Conservation (phyloP, 371 early-diverging fungal genomes). For the Choanephora cucurbitarum region DNA sequence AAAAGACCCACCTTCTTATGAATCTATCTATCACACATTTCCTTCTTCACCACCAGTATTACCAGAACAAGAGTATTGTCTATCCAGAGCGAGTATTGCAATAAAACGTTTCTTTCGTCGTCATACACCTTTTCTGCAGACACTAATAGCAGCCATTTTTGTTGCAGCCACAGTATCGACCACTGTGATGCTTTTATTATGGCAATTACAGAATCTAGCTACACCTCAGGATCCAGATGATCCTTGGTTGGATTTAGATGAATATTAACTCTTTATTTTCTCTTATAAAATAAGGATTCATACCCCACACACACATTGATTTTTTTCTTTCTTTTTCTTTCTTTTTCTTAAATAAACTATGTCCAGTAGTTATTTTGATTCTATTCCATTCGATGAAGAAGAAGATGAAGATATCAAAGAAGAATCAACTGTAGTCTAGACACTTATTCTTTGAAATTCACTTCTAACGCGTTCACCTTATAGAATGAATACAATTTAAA, state of each 20-base stretch:
- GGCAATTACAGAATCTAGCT: slow-evolving; percentile 49
- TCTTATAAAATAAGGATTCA: not conserved
- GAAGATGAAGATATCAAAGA: not conserved
- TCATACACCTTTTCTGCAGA: slow-evolving; percentile 39
- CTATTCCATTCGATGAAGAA: too few species aligned
- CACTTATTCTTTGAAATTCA: too few species aligned
- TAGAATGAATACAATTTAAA: slow-evolving; percentile 23
- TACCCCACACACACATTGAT: too few species aligned
- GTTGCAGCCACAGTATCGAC: slow-evolving; percentile 48
- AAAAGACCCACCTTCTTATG: slow-evolving; percentile 49
- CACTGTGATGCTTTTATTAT: slow-evolving; percentile 45
- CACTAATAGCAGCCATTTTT: slow-evolving; percentile 40
- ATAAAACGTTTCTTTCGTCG: slow-evolving; percentile 27
- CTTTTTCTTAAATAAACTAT: not conserved
- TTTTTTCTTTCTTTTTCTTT: not conserved
- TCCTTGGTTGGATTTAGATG: slow-evolving; percentile 40
- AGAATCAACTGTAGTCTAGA: not conserved
- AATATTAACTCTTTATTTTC: slow-evolving; percentile 4
- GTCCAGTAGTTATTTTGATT: not conserved
- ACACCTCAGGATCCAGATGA: slow-evolving; percentile 39
- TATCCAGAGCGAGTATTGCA: slow-evolving; percentile 18
- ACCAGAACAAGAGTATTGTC: slow-evolving; percentile 7
- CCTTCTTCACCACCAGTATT: slow-evolving; percentile 20
- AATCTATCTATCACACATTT: slow-evolving; percentile 38
- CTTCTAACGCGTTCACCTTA: not conserved